Evolutionary conservation across 129 eudicot species (phyloP).

Genomic region (Ambrosia trifida): DNA sequence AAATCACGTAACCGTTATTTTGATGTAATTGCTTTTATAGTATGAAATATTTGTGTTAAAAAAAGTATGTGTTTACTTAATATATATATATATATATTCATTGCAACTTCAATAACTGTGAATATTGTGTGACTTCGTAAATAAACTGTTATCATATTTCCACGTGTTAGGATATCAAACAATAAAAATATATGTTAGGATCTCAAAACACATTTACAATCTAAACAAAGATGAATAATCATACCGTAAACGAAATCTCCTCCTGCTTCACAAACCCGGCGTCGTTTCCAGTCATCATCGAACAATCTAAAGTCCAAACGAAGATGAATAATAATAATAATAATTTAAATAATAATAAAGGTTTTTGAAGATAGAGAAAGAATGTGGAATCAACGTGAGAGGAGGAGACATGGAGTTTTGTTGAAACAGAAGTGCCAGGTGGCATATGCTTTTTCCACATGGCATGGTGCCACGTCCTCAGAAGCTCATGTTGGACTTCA

Average conservation of each 20-base stretch:
- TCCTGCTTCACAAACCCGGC: slow-evolving; percentile 24
- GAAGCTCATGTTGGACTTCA: slow-evolving; percentile 5
- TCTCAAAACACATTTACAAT: not conserved
- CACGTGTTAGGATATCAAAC: too few species aligned
- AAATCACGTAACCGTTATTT: too few species aligned
- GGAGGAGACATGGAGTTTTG: not conserved
- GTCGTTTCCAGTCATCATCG: slow-evolving; percentile 9
- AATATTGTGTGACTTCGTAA: too few species aligned
- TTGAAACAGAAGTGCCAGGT: slow-evolving; percentile 23
- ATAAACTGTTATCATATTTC: too few species aligned
- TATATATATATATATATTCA: too few species aligned
- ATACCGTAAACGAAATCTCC: slow-evolving; percentile 30
- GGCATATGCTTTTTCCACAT: slow-evolving; percentile 34
- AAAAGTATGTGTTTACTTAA: too few species aligned
- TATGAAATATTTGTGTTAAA: too few species aligned
- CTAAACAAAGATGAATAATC: not conserved
- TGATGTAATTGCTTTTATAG: too few species aligned
- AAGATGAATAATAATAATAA: too few species aligned
- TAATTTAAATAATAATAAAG: not conserved
- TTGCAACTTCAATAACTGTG: too few species aligned
- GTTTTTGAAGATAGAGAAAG: too few species aligned
- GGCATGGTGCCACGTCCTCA: slow-evolving; percentile 28
- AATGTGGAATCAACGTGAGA: slow-evolving; percentile 10
- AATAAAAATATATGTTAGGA: too few species aligned
- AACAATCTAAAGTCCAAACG: not conserved